Evolutionary conservation across 2,329 filamentous ascomycete species (phyloP).

Genomic region (Ambrosiella xylebori): DNA sequence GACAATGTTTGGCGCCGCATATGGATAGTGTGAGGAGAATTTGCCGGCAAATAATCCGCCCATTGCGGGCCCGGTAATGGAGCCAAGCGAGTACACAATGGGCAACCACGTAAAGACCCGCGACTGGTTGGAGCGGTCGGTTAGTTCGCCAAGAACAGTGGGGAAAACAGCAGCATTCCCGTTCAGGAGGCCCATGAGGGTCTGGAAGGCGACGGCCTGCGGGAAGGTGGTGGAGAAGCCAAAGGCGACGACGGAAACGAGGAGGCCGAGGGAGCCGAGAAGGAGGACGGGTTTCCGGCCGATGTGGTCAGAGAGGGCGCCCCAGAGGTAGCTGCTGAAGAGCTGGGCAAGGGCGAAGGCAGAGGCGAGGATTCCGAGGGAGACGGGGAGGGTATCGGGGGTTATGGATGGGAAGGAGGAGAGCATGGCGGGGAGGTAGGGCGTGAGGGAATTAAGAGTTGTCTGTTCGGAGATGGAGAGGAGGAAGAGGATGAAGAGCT

Average conservation of each 20-base stretch:
- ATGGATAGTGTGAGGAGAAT: slow-evolving; percentile 51
- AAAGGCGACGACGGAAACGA: slow-evolving; percentile 67
- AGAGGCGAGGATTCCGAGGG: slow-evolving; percentile 79
- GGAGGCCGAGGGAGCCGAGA: slow-evolving; percentile 65
- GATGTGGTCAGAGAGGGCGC: slow-evolving; percentile 42
- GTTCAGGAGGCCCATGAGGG: slow-evolving; percentile 81
- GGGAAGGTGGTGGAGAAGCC: slow-evolving; percentile 69
- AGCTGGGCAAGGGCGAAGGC: slow-evolving; percentile 87
- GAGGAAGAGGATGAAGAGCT: slow-evolving; percentile 70
- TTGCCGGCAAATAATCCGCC: slow-evolving; percentile 65
- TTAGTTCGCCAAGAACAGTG: slow-evolving; percentile 86
- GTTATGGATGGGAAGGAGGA: slow-evolving; percentile 68
- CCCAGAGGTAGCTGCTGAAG: slow-evolving; percentile 57
- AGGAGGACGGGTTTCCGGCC: slow-evolving; percentile 61
- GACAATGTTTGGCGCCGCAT: slow-evolving; percentile 67
- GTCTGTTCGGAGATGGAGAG: slow-evolving; percentile 91
- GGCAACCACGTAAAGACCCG: slow-evolving; percentile 86
- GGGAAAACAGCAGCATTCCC: slow-evolving; percentile 90
- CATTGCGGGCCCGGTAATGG: slow-evolving; percentile 82
- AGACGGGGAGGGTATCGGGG: slow-evolving; percentile 55
- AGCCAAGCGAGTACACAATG: slow-evolving; percentile 87
- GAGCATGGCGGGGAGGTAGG: slow-evolving; percentile 89
- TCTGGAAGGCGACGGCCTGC: slow-evolving; percentile 74
- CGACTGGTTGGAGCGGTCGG: slow-evolving; percentile 87
- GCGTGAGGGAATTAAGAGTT: slow-evolving; percentile 87